Evolutionary conservation across 106 monocot species (phyloP).

Genomic region (Dendrobium officinale): DNA sequence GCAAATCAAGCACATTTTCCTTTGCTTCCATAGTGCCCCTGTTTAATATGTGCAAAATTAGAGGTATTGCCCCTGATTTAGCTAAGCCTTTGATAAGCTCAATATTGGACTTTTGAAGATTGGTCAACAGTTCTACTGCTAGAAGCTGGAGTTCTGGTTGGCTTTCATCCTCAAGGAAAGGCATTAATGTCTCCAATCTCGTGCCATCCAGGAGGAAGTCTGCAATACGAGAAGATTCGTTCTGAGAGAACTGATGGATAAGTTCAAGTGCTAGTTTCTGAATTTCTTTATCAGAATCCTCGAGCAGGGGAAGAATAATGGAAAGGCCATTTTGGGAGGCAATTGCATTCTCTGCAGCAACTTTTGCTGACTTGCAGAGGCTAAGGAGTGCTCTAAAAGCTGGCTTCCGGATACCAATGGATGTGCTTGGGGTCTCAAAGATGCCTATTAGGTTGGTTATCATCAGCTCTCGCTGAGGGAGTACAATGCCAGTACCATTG

Average conservation of each 20-base stretch:
- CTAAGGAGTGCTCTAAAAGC: constrained; percentile 6
- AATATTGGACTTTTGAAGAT: constrained; percentile 7
- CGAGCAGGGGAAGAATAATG: constrained; percentile 12
- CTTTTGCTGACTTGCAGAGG: constrained; percentile 10
- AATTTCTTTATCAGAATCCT: constrained; percentile 11
- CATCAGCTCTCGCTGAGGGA: neutral
- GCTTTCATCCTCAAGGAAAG: constrained; percentile 15
- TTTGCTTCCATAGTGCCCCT: constrained; percentile 7
- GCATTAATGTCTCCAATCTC: constrained; percentile 5
- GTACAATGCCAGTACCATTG: neutral
- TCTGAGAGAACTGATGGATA: constrained; percentile 6
- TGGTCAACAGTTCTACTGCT: constrained; percentile 10
- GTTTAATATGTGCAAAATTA: constrained; percentile 3
- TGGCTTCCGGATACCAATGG: constrained; percentile 6
- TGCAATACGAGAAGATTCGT: neutral
- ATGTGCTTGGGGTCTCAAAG: neutral
- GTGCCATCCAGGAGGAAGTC: constrained; percentile 9
- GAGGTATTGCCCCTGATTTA: constrained; percentile 1
- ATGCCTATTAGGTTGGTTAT: constrained; percentile 12
- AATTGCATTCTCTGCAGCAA: neutral
- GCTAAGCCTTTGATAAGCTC: constrained; percentile 9
- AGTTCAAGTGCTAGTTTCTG: constrained; percentile 10
- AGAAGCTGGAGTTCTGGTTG: neutral
- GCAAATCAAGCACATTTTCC: constrained; percentile 12
- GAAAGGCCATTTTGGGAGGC: constrained; percentile 5